A percentile compares a stretch with the other conserved stretches of the same genome.
These are phyloP conservation scores for Capsella bursapastoris DNA, from an alignment of 345 rosid species.

Conservation along the genomic window DNA sequence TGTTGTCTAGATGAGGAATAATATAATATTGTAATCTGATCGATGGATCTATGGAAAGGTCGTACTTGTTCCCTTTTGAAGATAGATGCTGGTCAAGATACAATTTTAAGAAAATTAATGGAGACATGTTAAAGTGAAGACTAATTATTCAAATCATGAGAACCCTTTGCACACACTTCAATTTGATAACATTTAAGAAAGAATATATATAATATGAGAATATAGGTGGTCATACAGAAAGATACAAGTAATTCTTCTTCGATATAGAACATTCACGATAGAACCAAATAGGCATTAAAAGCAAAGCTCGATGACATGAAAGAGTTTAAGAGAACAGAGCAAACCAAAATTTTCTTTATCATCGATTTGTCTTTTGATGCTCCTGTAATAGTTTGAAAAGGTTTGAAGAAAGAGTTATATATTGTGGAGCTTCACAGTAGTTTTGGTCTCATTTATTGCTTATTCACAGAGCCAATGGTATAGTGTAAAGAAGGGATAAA, in stretches of 20 bases:
- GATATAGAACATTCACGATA: too few species aligned
- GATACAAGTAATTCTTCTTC: too few species aligned
- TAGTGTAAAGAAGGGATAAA: not conserved
- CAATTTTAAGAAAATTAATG: not conserved
- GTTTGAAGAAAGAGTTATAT: not conserved
- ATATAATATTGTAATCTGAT: slow-evolving; percentile 11
- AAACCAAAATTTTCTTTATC: not conserved
- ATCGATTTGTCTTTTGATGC: not conserved
- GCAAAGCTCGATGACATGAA: not conserved
- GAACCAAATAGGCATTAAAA: too few species aligned
- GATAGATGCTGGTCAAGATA: slow-evolving; percentile 15
- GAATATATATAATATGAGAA: too few species aligned
- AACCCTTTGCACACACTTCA: not conserved
- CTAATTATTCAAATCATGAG: not conserved
- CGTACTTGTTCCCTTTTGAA: slow-evolving; percentile 31
- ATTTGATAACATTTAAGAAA: not conserved
- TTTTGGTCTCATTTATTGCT: not conserved
- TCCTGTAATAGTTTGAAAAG: not conserved
- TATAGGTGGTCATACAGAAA: too few species aligned
- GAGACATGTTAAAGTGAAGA: not conserved
- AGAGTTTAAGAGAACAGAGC: not conserved
- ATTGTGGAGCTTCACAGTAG: not conserved
- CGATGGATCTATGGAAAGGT: slow-evolving; percentile 13
- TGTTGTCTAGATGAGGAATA: slow-evolving; percentile 5
- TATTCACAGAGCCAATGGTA: not conserved